A percentile compares a stretch with the other conserved stretches of the same genome.
These are phyloP conservation scores for Scedosporium apiospermum DNA, from an alignment of 2,329 filamentous ascomycete species.

Conservation along the genomic window DNA sequence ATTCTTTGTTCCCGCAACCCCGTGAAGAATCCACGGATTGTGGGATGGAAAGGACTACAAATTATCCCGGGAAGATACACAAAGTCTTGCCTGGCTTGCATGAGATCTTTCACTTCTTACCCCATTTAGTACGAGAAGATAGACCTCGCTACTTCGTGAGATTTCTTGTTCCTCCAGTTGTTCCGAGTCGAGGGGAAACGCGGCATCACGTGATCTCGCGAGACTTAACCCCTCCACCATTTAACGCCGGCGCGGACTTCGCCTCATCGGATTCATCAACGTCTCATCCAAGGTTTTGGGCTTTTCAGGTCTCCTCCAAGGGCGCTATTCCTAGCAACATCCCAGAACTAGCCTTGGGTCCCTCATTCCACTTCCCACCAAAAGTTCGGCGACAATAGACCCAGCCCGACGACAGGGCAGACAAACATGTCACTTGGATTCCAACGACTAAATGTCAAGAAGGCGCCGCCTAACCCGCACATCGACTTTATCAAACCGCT, in stretches of 20 bases:
- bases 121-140: background rate
- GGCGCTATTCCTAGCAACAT: background rate
- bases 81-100: too few species aligned
- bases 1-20: too few species aligned
- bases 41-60: too few species aligned
- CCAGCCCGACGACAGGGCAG: background rate
- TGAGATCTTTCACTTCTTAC: too few species aligned
- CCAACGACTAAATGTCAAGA: conserved; percentile 67
- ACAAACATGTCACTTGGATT: conserved; percentile 64
- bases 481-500: conserved; percentile 83
- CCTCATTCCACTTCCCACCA: background rate
- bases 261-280: background rate
- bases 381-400: background rate
- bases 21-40: too few species aligned
- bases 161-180: background rate
- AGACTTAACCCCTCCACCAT: background rate
- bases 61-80: too few species aligned
- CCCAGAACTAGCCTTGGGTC: too few species aligned
- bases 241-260: background rate
- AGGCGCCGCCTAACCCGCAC: conserved; percentile 63
- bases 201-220: conserved; percentile 6
- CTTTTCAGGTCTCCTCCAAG: background rate
- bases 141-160: too few species aligned
- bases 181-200: background rate
- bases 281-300: background rate